Evolutionary conservation across 2,329 filamentous ascomycete genomes (phyloP).

Genomic region (Penicillium sp.): DNA sequence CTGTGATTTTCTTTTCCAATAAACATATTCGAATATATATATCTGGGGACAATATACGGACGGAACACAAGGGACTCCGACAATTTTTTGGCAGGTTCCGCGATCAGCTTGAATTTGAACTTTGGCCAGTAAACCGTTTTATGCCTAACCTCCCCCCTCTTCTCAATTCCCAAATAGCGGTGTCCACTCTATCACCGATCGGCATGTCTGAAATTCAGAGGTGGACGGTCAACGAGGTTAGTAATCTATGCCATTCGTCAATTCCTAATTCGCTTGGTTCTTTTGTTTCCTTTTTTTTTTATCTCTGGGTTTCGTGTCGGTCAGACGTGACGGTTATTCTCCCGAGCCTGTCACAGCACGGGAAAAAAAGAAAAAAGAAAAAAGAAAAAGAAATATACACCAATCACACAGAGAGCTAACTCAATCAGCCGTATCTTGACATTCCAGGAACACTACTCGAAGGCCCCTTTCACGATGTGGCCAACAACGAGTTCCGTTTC

Average conservation of each 20-base stretch:
- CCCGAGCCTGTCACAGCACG: slow-evolving; percentile 1
- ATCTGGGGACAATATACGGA: neutral
- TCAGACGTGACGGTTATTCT: slow-evolving; percentile 12
- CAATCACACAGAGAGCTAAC: slow-evolving; percentile 18
- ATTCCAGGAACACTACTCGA: slow-evolving; percentile 43
- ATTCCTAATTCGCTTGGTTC: slow-evolving; percentile 2
- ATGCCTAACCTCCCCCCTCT: slow-evolving; percentile 9
- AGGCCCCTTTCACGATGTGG: slow-evolving; percentile 42
- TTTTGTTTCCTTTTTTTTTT: slow-evolving; percentile 3
- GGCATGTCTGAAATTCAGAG: slow-evolving; percentile 40
- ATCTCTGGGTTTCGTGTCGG: slow-evolving; percentile 15
- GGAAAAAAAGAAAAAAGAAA: neutral
- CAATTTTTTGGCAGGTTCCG: too few relatives aligned
- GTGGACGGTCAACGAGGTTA: slow-evolving; percentile 51
- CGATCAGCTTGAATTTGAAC: neutral
- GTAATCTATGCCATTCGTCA: slow-evolving; percentile 12
- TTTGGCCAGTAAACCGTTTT: neutral
- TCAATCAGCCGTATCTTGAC: slow-evolving; percentile 40
- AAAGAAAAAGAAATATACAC: slow-evolving; percentile 2
- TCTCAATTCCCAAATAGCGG: slow-evolving; percentile 18
- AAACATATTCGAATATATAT: neutral
- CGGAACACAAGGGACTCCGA: neutral
- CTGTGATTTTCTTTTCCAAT: neutral
- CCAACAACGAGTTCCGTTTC: slow-evolving; percentile 44
- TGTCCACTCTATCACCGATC: slow-evolving; percentile 21